phyloP scores from a whole-genome alignment of 2,329 filamentous ascomycete genomes.

The Sporothrix sp. region DNA sequence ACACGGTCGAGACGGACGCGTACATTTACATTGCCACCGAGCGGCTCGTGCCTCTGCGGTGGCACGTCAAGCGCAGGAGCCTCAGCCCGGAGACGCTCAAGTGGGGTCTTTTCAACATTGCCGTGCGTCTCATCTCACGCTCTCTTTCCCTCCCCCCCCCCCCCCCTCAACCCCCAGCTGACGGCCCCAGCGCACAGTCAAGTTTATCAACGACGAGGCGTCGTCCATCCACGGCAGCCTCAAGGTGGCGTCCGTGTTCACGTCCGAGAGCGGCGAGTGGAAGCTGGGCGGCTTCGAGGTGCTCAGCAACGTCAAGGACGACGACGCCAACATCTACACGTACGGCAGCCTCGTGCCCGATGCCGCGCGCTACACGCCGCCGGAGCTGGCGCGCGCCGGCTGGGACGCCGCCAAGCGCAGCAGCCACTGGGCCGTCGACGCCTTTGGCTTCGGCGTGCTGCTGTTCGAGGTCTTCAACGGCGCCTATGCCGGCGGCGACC shows the following conservation, averaged over 20 bases:
- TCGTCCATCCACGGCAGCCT: slow-evolving; percentile 83
- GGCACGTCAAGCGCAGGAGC: slow-evolving; percentile 83
- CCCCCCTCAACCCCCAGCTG: not conserved
- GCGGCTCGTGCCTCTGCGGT: slow-evolving; percentile 73
- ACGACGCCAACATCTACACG: slow-evolving; percentile 88
- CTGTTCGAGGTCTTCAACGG: slow-evolving; percentile 91
- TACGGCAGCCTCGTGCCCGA: slow-evolving; percentile 85
- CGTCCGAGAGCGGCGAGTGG: slow-evolving; percentile 95
- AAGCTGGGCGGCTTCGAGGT: slow-evolving; percentile 91
- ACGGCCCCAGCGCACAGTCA: slow-evolving; percentile 74
- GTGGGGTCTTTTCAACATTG: slow-evolving; percentile 85
- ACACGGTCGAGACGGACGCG: slow-evolving; percentile 91
- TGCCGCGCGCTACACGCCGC: slow-evolving; percentile 71
- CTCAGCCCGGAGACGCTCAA: slow-evolving; percentile 87
- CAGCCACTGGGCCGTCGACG: slow-evolving; percentile 72
- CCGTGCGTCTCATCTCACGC: slow-evolving; percentile 40
- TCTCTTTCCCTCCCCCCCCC: too few species aligned
- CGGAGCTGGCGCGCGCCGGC: slow-evolving; percentile 75
- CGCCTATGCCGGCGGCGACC: slow-evolving; percentile 63
- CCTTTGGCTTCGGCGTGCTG: slow-evolving; percentile 75
- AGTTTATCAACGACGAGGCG: slow-evolving; percentile 93
- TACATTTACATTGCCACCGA: slow-evolving; percentile 97
- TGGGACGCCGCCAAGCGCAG: slow-evolving; percentile 85
- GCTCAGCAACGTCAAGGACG: slow-evolving; percentile 89
- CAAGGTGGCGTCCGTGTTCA: slow-evolving; percentile 78